Evolutionary conservation across 2,329 filamentous ascomycete species (phyloP), one percentile per base, ranked within the genome.

Genomic region (Teratosphaeria destructans): DNA sequence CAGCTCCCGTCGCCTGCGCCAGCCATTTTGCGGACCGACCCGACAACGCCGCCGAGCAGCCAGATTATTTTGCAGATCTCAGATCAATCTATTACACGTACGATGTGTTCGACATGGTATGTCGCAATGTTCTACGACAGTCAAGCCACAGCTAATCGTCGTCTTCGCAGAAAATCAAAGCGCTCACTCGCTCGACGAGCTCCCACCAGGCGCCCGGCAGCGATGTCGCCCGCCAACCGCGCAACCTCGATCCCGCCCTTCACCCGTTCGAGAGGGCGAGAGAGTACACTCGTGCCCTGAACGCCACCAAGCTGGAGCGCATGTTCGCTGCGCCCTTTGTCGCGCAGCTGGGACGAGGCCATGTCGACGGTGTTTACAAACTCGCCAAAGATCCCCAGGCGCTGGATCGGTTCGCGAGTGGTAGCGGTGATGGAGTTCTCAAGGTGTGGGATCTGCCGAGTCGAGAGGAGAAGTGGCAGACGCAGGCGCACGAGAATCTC

Each of bases 211-310:
- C 86, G 32, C 81, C 85, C 19, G 87, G 87, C 61, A 84, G 85
- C 59, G 82, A 82, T 72, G 82, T 85, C 58, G 75, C 83, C 57
- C 86, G 85, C 69, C 78, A 83, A 67, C 84, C 85, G 61, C 82
- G 85, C 65, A 89, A 89, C 74, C 73, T 95, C 69, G 89, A 95
- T 76, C 88, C 92, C 32, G 86, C 89, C 52, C 82, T 93, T 61
- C 91, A 96, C 76, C 92, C 90, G 2, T 96, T 96, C 75, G 91
- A 95, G 76, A 82, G 90, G 69, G 92, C 92, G 54, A 81, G 91
- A 74, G 92, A 96, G 77, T 93, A 91, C 72, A 90, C 86, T 14
- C 78, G 86, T 66, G 86, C 87, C 11, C 78, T 89, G 62, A 89
- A 90, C 83, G 92, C 92, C 29, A 90, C 91, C 60, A 96, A 96